phyloP scores from a whole-genome alignment of 441 rosid species.

The Gossypium trilobum region DNA sequence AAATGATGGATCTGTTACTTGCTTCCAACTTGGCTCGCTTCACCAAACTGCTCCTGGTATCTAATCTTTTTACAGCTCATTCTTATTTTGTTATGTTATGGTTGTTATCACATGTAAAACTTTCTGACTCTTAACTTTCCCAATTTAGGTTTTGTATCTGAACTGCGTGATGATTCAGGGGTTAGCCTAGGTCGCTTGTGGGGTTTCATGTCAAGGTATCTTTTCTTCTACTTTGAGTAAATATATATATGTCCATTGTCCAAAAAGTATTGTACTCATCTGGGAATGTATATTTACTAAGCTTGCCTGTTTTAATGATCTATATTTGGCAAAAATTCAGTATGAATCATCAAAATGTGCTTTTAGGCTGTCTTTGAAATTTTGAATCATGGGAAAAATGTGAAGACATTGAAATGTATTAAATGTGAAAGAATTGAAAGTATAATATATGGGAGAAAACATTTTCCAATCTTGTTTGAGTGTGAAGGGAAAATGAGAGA shows the following conservation, averaged over 20 bases:
- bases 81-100: background rate
- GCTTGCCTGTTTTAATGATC: background rate
- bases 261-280: background rate
- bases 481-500: background rate
- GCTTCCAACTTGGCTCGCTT: conserved; percentile 44
- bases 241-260: background rate
- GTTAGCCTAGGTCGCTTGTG: conserved; percentile 50
- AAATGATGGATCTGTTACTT: conserved; percentile 60
- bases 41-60: conserved; percentile 53
- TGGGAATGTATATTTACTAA: background rate
- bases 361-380: background rate
- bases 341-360: background rate
- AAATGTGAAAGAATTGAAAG: background rate
- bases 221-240: background rate
- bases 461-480: background rate
- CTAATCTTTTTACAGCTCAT: background rate
- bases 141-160: conserved; percentile 47
- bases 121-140: conserved; percentile 8
- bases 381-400: background rate
- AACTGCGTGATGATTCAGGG: conserved; percentile 75
- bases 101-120: background rate
- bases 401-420: conserved; percentile 10
- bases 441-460: background rate
- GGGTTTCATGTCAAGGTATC: conserved; percentile 81
- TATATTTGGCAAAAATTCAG: background rate